These are phyloP conservation scores for Fusarium sambucinum DNA, from an alignment of 2,329 filamentous ascomycete species.

Conservation along the genomic window DNA sequence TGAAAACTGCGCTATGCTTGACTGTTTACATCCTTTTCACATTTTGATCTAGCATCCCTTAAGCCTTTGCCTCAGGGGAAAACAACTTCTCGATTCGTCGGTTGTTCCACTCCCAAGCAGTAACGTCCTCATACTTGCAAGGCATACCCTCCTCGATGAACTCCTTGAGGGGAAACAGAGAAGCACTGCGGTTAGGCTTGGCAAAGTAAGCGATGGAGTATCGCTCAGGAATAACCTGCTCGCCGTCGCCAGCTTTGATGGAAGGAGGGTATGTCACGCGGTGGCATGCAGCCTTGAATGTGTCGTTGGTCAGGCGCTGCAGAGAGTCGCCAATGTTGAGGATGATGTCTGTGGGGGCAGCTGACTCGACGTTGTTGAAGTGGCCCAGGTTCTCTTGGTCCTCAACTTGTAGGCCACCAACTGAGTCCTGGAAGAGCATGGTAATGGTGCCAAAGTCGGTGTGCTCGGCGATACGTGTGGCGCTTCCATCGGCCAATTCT, in stretches of 20 bases:
- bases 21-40: not conserved
- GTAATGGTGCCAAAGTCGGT: conserved; percentile 53
- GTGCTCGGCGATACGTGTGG: conserved; percentile 50
- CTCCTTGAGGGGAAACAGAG: conserved; percentile 48
- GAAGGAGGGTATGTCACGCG: conserved; percentile 50
- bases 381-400: conserved; percentile 45
- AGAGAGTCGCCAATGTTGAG: conserved; percentile 58
- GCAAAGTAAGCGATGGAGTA: conserved; percentile 48
- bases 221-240: conserved; percentile 45
- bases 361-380: conserved; percentile 44
- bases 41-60: not conserved
- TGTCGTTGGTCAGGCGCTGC: conserved; percentile 55
- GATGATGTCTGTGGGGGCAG: conserved; percentile 49
- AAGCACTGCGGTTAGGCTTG: conserved; percentile 50
- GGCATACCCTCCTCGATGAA: conserved; percentile 47
- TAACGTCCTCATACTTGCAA: conserved; percentile 50
- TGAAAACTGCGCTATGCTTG: conserved; percentile 16
- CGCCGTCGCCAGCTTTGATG: conserved; percentile 32
- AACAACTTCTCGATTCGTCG: conserved; percentile 46
- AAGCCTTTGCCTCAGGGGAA: conserved; percentile 11
- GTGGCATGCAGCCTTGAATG: conserved; percentile 52
- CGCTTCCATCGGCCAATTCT: conserved; percentile 45
- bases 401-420: conserved; percentile 48
- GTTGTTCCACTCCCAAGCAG: conserved; percentile 52
- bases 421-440: conserved; percentile 49